Conservation (phyloP, 179 eudicot species). For the Gypsophila paniculata region DNA sequence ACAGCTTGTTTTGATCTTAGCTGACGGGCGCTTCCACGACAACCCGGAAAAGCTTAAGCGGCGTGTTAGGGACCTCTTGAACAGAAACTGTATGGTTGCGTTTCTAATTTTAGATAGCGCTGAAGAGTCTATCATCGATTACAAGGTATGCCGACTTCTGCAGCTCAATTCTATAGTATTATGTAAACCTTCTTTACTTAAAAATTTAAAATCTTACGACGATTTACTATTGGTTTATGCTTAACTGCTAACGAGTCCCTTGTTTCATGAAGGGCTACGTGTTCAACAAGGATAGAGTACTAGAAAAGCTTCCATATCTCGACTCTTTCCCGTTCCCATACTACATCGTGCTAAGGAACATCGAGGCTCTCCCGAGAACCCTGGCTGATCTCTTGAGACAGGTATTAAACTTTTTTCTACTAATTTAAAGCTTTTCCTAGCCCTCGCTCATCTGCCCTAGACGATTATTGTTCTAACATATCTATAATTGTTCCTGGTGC, state of each 20-base stretch:
- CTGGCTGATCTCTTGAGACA: conserved; percentile 94
- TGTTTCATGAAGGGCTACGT: conserved; percentile 15
- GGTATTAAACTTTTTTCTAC: conserved; percentile 30
- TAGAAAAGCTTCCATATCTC: conserved; percentile 48
- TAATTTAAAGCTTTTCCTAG: not conserved
- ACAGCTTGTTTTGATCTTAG: conserved; percentile 88
- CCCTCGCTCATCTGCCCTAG: not conserved
- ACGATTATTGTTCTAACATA: not conserved
- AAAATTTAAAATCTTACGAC: too few species aligned
- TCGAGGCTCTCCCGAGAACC: conserved; percentile 89
- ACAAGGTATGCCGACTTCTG: conserved; percentile 40
- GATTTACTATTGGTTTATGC: not conserved
- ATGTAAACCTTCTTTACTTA: not conserved
- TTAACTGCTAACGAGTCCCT: not conserved
- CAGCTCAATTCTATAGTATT: not conserved
- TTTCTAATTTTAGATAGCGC: conserved; percentile 73
- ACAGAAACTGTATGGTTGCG: conserved; percentile 83
- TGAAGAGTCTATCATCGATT: conserved; percentile 67
- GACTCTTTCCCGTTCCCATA: conserved; percentile 94
- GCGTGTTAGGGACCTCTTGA: conserved; percentile 65
- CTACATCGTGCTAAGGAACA: conserved; percentile 78
- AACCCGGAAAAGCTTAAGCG: conserved; percentile 72
- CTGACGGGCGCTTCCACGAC: conserved; percentile 87
- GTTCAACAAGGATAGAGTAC: conserved; percentile 57
- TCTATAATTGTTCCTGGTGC: conserved; percentile 24